Base-by-base conservation (phyloP, 2,329 filamentous ascomycete genomes). In the Penicillium sp. region DNA sequence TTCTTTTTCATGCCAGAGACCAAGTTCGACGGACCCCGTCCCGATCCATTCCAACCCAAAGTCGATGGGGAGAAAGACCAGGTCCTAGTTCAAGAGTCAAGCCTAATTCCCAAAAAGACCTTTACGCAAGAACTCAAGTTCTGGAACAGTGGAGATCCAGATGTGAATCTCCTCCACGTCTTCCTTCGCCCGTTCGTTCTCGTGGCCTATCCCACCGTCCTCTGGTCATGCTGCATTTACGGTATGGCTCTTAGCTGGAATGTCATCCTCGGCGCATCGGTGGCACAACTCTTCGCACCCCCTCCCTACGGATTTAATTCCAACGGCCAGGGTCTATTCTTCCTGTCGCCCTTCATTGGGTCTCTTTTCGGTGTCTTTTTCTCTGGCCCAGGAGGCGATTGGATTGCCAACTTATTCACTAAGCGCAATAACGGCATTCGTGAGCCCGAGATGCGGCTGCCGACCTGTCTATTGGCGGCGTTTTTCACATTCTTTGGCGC, bases 191-290 rank as follows among this genome's bases (percentile, higher is more conserved):
- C 60, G 25, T 60, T 65, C 35, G 53, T 66, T n/a, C 57, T 67
- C 2, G 30, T 66, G 11, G 52, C 55, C 14, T 67, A 65, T 50
- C 65, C 66, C 11, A 66, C 65, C 1, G 62, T 67, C 4, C 19
- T 67, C 16, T 67, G 64, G 64, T 61, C 64, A n/a, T 66, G 65
- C 54, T 51, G 63, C 10, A 40, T 62, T 12, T 66, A 67, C 22
- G 64, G 62, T 14, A 46, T 69, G 48, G 57, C 60, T n/a, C 54
- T 68, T 8, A 61, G 62, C 28, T 70, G 67, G 67, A 70, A 71
- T 41, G 66, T 72, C 12, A 64, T 68, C n/a, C 55, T 69, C 4
- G 66, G 61, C 7, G 54, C 59, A 3, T 53, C 54, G n/a, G 60
- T 66, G 5, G 66, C 66, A 14, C 66, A 68, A 40, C 51, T 69